Evolutionary conservation across 306 rosid genomes (phyloP).

Genomic region (Casuarina equisetifolia): DNA sequence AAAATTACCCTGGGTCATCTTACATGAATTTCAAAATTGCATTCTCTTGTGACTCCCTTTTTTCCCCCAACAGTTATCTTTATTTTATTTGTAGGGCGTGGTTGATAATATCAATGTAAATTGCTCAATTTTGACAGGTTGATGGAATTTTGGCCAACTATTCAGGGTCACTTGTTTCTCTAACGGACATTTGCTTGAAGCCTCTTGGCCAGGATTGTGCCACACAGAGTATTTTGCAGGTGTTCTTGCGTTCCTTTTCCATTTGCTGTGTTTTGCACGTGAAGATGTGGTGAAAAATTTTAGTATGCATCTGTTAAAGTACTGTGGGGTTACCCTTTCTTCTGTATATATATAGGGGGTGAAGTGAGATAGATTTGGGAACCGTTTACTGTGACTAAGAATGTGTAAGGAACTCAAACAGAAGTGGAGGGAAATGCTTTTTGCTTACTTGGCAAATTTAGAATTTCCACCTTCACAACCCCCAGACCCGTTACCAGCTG

Average conservation of each 20-base stretch:
- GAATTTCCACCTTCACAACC: too few relatives aligned
- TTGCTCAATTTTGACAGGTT: conserved; percentile 48
- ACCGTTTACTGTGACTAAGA: too few relatives aligned
- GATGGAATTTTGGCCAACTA: conserved; percentile 75
- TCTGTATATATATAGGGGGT: too few relatives aligned
- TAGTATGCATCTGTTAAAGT: neutral
- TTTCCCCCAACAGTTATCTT: neutral
- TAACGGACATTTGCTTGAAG: conserved; percentile 88
- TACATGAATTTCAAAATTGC: too few relatives aligned
- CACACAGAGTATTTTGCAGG: conserved; percentile 96
- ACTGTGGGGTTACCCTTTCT: neutral
- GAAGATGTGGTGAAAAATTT: neutral
- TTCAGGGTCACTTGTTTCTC: conserved; percentile 65
- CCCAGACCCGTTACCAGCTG: too few relatives aligned
- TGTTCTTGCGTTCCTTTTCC: conserved; percentile 16
- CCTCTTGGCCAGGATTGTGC: conserved; percentile 96
- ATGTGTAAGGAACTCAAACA: too few relatives aligned
- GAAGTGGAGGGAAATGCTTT: neutral
- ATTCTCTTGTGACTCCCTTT: too few relatives aligned
- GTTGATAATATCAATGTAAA: conserved; percentile 4
- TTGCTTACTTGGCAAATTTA: neutral
- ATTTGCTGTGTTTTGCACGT: neutral
- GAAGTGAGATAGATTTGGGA: too few relatives aligned
- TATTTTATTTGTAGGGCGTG: neutral
- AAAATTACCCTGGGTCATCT: neutral